Percentiles rank a stretch among this genome's conserved stretches.
These are phyloP conservation scores for Scopulariopsis brevicaulis DNA, from an alignment of 2,329 filamentous ascomycete species.

Conservation along the genomic window DNA sequence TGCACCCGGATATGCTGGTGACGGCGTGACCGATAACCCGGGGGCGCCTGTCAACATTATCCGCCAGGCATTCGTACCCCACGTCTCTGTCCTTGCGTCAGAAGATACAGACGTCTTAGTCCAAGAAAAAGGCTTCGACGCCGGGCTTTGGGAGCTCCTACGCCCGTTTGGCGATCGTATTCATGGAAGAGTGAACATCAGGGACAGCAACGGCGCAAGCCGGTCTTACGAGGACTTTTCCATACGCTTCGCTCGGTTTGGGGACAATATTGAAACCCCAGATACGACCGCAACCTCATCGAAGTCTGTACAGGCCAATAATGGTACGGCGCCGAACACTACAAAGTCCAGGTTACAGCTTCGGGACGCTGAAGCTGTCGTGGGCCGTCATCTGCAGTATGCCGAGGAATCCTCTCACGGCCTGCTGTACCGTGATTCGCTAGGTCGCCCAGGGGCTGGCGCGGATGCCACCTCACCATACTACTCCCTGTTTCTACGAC, in stretches of 20 bases:
- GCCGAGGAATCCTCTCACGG: constrained; percentile 49
- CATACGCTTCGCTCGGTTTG: constrained; percentile 70
- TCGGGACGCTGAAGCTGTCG: constrained; percentile 64
- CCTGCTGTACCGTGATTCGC: constrained; percentile 21
- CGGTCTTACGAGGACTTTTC: constrained; percentile 82
- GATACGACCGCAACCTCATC: constrained; percentile 22
- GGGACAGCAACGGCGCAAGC: constrained; percentile 81
- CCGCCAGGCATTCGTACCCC: constrained; percentile 76
- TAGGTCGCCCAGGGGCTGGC: constrained; percentile 29
- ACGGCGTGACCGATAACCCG: constrained; percentile 30
- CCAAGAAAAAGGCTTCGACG: constrained; percentile 70
- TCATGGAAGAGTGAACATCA: constrained; percentile 76
- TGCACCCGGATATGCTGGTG: constrained; percentile 29
- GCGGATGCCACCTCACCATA: constrained; percentile 57
- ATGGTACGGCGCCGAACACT: constrained; percentile 1
- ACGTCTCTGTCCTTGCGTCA: constrained; percentile 80
- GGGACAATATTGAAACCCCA: constrained; percentile 41
- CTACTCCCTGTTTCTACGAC: constrained; percentile 74
- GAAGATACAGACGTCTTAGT: constrained; percentile 73
- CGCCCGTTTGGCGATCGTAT: constrained; percentile 85
- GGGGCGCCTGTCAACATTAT: constrained; percentile 55
- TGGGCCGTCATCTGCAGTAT: constrained; percentile 68
- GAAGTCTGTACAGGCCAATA: constrained; percentile 1
- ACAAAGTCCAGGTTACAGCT: constrained; percentile 20
- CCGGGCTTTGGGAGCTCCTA: constrained; percentile 74